Percentiles rank a stretch among this genome's conserved stretches.
Evolutionary conservation across 176 grass and related monocot genomes (phyloP).

Genomic region (Carex kokanica): DNA sequence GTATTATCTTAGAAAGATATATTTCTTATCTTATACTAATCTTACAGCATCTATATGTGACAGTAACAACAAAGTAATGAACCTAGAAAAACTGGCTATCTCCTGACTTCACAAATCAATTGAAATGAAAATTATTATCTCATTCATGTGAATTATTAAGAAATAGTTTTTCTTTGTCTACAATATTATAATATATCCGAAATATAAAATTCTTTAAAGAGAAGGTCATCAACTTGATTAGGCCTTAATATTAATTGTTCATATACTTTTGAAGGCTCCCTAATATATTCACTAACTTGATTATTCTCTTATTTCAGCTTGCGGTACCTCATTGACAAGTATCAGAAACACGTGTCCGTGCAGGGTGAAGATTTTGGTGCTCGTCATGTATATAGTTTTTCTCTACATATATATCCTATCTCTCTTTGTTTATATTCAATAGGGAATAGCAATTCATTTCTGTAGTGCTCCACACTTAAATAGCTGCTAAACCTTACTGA

Average conservation of each 20-base stretch:
- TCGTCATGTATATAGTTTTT: neutral
- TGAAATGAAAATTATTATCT: neutral
- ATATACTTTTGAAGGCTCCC: neutral
- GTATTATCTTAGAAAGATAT: neutral
- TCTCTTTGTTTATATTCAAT: neutral
- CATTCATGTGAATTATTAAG: neutral
- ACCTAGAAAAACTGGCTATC: neutral
- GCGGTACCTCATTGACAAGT: conserved; percentile 1
- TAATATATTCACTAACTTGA: neutral
- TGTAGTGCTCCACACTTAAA: neutral
- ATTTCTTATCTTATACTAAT: conserved; percentile 5
- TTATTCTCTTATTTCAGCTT: neutral
- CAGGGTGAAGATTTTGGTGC: conserved; percentile 7
- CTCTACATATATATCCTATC: neutral
- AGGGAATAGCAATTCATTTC: neutral
- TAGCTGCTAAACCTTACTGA: neutral
- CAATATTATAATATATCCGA: neutral
- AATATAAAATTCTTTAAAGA: neutral
- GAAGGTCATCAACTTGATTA: neutral
- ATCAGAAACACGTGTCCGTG: neutral
- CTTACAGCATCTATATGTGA: neutral
- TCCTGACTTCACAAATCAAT: neutral
- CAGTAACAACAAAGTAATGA: neutral
- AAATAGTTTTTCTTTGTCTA: neutral
- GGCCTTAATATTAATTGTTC: neutral